Conservation (phyloP, 768 basidiomycete genomes). For the Tricholomella constricta region DNA sequence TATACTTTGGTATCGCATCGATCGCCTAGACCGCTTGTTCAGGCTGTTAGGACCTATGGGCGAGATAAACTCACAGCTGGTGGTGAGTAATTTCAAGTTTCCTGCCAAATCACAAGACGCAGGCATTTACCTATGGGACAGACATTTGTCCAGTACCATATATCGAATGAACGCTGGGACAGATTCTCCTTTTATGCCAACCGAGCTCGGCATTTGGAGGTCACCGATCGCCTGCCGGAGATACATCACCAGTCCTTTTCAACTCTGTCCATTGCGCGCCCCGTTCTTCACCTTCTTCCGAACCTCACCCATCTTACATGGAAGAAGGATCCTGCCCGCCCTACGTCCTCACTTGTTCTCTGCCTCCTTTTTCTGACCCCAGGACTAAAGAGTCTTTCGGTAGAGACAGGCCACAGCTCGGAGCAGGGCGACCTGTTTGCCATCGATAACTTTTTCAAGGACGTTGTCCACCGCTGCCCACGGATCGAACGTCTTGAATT, state of each 20-base stretch:
- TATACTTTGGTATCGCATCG: conserved; percentile 22
- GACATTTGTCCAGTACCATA: conserved; percentile 17
- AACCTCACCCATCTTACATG: conserved; percentile 19
- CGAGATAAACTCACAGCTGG: neutral
- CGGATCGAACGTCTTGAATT: conserved; percentile 13
- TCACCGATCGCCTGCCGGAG: conserved; percentile 12
- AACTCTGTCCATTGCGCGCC: conserved; percentile 13
- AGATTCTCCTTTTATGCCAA: conserved; percentile 22
- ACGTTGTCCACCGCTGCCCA: conserved; percentile 10
- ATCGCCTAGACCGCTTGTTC: conserved; percentile 19
- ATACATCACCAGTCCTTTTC: conserved; percentile 9
- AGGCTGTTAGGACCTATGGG: conserved; percentile 17
- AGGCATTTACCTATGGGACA: neutral
- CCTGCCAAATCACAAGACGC: neutral
- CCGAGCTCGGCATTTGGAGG: conserved; percentile 22
- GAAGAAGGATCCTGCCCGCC: conserved; percentile 9
- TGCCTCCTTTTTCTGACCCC: conserved; percentile 16
- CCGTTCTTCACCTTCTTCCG: conserved; percentile 13
- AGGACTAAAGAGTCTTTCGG: conserved; percentile 9
- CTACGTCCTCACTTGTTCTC: conserved; percentile 9
- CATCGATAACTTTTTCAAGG: conserved; percentile 15
- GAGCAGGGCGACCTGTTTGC: conserved; percentile 13
- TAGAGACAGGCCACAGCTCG: conserved; percentile 3
- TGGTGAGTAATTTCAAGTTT: conserved; percentile 2
- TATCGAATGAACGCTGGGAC: conserved; percentile 18